Conservation (phyloP, 2,329 filamentous ascomycete species). For the Penicillium sp. region DNA sequence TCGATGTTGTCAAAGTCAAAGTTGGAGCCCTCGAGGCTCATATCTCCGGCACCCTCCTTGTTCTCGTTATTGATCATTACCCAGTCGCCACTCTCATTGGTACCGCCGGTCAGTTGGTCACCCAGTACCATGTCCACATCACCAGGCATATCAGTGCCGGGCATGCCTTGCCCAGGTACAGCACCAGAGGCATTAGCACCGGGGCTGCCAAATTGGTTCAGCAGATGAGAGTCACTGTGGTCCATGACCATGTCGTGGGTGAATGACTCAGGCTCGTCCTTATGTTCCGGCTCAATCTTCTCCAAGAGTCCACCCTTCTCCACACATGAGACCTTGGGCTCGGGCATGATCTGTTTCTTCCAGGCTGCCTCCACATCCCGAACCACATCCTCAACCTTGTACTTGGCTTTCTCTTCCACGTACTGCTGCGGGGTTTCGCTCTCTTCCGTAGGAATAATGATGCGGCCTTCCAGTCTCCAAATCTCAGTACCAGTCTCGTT, state of each 20-base stretch:
- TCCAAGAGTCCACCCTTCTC: slow-evolving; percentile 73
- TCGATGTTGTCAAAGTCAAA: slow-evolving; percentile 52
- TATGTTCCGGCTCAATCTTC: slow-evolving; percentile 35
- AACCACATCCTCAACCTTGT: slow-evolving; percentile 64
- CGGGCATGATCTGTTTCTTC: slow-evolving; percentile 60
- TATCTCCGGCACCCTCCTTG: slow-evolving; percentile 33
- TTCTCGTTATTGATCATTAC: slow-evolving; percentile 65
- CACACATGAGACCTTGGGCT: slow-evolving; percentile 63
- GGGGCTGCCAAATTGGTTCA: slow-evolving; percentile 35
- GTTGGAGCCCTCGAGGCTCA: slow-evolving; percentile 34
- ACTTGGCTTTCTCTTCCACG: slow-evolving; percentile 41
- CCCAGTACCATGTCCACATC: slow-evolving; percentile 53
- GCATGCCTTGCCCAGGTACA: slow-evolving; percentile 41
- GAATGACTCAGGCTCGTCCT: slow-evolving; percentile 31
- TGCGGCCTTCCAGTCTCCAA: slow-evolving; percentile 59
- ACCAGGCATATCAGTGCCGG: slow-evolving; percentile 10
- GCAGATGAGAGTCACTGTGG: slow-evolving; percentile 26
- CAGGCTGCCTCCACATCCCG: slow-evolving; percentile 66
- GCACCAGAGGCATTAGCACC: slow-evolving; percentile 7
- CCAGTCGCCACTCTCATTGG: slow-evolving; percentile 61
- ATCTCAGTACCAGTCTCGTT: slow-evolving; percentile 54
- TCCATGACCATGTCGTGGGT: slow-evolving; percentile 36
- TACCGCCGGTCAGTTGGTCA: slow-evolving; percentile 33
- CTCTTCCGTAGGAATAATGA: slow-evolving; percentile 32
- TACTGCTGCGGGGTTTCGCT: slow-evolving; percentile 33